Percentiles rank a stretch among this genome's conserved stretches.
Conservation (phyloP, 306 rosid genomes). For the Calophaca sinica region DNA sequence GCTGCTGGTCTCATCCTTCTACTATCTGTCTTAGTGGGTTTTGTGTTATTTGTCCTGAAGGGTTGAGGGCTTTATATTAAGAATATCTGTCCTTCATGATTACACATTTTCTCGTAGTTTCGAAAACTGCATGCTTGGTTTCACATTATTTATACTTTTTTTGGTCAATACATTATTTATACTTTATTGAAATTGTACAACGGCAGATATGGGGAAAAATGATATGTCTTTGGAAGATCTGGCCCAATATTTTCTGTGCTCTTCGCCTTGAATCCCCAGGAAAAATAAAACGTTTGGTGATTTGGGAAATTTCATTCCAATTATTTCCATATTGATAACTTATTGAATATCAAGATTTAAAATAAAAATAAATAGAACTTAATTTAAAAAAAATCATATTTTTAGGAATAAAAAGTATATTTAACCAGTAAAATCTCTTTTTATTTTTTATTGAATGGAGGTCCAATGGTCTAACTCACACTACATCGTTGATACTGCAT, state of each 20-base stretch:
- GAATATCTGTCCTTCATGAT: neutral
- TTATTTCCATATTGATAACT: neutral
- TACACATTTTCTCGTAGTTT: slow-evolving; percentile 5
- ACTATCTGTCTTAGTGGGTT: slow-evolving; percentile 65
- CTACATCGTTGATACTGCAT: too few relatives aligned
- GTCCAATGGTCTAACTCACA: too few relatives aligned
- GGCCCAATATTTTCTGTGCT: neutral
- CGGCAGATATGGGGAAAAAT: neutral
- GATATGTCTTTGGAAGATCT: neutral
- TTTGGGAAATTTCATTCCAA: neutral
- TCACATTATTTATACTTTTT: neutral
- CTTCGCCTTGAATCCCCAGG: neutral
- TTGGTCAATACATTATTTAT: too few relatives aligned
- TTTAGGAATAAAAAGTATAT: too few relatives aligned
- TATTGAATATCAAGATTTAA: too few relatives aligned
- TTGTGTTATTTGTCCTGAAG: slow-evolving; percentile 49
- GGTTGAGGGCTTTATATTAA: slow-evolving; percentile 39
- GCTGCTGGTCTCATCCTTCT: slow-evolving; percentile 63
- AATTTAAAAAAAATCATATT: too few relatives aligned
- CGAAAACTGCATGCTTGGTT: neutral
- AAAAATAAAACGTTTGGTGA: neutral
- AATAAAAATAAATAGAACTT: too few relatives aligned
- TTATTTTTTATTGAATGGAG: too few relatives aligned
- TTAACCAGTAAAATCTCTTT: too few relatives aligned
- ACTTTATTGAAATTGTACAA: neutral